Percentiles rank a stretch among this genome's conserved stretches.
phyloP scores from a whole-genome alignment of 129 eudicot genomes.

The Helianthus tuberosus region DNA sequence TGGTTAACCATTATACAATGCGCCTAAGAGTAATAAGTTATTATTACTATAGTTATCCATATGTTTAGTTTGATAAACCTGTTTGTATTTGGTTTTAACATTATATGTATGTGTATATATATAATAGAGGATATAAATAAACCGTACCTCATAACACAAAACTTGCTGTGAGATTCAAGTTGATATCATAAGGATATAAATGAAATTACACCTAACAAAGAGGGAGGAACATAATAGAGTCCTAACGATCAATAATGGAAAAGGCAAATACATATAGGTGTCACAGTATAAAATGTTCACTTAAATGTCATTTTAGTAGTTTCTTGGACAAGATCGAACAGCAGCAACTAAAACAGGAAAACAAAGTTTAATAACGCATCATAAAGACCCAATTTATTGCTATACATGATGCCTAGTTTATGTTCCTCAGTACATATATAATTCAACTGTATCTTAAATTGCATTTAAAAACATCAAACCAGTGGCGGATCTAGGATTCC shows the following conservation, averaged over 20 bases:
- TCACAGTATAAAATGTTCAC: neutral
- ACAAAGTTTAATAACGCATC: constrained; percentile 5
- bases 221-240: neutral
- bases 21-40: no score
- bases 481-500: no score
- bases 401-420: constrained; percentile 19
- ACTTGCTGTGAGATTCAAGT: no score
- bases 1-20: neutral
- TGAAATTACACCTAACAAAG: neutral
- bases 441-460: constrained; percentile 15
- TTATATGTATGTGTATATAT: no score
- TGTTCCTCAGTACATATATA: constrained; percentile 12
- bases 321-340: constrained; percentile 3
- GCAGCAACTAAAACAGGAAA: constrained; percentile 6
- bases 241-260: neutral
- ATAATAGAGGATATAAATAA: no score
- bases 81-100: no score
- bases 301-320: constrained; percentile 4
- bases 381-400: neutral
- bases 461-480: constrained; percentile 17
- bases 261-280: constrained; percentile 8
- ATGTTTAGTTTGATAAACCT: no score
- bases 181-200: neutral
- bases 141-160: no score
- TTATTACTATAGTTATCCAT: no score